Conservation (phyloP, 352 stramenopile species). For the Pythium phragmiticola region DNA sequence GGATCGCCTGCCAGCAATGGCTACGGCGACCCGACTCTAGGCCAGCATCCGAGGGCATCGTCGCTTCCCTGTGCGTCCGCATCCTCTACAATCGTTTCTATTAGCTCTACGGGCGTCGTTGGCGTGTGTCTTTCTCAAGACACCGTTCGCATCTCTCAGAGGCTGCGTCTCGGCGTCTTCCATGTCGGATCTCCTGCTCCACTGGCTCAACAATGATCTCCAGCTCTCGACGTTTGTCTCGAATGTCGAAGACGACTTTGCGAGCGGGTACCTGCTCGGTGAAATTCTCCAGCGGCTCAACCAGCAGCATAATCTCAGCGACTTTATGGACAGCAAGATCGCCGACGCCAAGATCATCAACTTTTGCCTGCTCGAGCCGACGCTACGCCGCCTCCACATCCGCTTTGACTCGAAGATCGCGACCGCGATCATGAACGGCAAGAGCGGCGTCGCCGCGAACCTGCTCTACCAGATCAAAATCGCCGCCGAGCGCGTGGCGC, state of each 20-base stretch:
- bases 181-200: constrained; percentile 77
- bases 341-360: constrained; percentile 88
- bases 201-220: constrained; percentile 85
- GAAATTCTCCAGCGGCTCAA: constrained; percentile 86
- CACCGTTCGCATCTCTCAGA: not conserved
- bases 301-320: constrained; percentile 85
- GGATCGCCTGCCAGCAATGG: constrained; percentile 3
- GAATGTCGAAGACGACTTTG: constrained; percentile 73
- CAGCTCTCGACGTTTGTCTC: constrained; percentile 62
- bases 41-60: not conserved
- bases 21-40: not conserved
- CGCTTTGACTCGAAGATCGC: constrained; percentile 77
- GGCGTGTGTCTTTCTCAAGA: not conserved
- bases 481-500: constrained; percentile 39
- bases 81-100: not conserved
- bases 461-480: constrained; percentile 89
- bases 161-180: not conserved
- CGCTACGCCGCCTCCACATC: constrained; percentile 67
- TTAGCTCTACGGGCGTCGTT: not conserved
- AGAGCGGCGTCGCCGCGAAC: constrained; percentile 52
- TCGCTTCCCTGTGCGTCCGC: not conserved
- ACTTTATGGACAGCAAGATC: constrained; percentile 72
- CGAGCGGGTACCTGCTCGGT: constrained; percentile 84
- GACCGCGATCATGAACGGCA: constrained; percentile 80
- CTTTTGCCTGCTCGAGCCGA: constrained; percentile 85